Evolutionary conservation across 2,329 filamentous ascomycete species (phyloP).

Genomic region (Fusarium sp.): DNA sequence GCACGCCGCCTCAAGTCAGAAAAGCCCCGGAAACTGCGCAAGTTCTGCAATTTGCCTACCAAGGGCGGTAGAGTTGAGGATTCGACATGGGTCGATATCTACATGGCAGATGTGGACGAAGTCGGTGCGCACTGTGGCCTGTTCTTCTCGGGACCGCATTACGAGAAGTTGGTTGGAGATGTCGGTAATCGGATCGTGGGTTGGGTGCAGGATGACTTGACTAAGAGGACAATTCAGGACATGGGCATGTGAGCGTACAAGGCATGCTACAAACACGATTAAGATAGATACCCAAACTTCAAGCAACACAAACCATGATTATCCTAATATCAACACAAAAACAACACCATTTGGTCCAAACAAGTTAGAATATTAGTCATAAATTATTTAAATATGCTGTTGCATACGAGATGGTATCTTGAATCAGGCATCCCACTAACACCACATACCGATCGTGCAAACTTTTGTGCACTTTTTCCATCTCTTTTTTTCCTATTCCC

Average conservation of each 20-base stretch:
- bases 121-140: slow-evolving; percentile 86
- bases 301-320: neutral
- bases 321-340: neutral
- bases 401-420: slow-evolving; percentile 46
- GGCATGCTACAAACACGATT: neutral
- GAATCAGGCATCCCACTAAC: slow-evolving; percentile 38
- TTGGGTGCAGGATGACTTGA: slow-evolving; percentile 76
- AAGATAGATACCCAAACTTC: slow-evolving; percentile 13
- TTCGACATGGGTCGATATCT: slow-evolving; percentile 79
- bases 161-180: slow-evolving; percentile 81
- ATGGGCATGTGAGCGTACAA: slow-evolving; percentile 32
- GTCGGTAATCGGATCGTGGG: slow-evolving; percentile 73
- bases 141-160: slow-evolving; percentile 79
- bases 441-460: slow-evolving; percentile 27
- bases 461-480: slow-evolving; percentile 20
- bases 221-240: slow-evolving; percentile 55
- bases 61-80: slow-evolving; percentile 69
- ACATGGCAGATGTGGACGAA: slow-evolving; percentile 87
- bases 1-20: slow-evolving; percentile 31
- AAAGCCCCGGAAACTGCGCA: slow-evolving; percentile 69
- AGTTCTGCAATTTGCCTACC: slow-evolving; percentile 81
- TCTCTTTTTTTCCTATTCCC: slow-evolving; percentile 7
- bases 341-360: neutral
- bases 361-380: slow-evolving; percentile 20
- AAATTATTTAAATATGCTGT: slow-evolving; percentile 35